These are phyloP conservation scores for Suillus bovinus DNA, from an alignment of 768 basidiomycete genomes.

Conservation along the genomic window DNA sequence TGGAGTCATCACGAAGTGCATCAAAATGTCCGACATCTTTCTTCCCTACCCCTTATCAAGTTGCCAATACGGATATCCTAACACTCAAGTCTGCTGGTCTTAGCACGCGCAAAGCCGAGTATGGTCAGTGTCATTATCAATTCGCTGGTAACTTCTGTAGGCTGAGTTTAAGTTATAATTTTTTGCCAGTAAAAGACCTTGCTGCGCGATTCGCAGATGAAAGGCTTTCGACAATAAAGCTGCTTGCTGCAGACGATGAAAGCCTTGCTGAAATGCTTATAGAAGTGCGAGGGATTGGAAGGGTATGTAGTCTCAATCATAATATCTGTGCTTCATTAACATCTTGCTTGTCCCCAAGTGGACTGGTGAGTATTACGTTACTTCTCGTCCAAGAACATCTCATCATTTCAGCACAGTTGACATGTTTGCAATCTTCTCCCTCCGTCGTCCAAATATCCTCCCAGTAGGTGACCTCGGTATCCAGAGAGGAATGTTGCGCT, in stretches of 20 bases:
- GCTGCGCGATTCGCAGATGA: constrained; percentile 82
- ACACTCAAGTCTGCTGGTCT: constrained; percentile 73
- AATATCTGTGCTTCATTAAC: constrained; percentile 3
- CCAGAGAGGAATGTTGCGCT: constrained; percentile 69
- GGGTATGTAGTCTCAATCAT: constrained; percentile 39
- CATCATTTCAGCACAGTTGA: constrained; percentile 52
- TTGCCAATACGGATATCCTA: constrained; percentile 57
- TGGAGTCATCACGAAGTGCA: constrained; percentile 12
- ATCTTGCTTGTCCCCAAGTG: constrained; percentile 40
- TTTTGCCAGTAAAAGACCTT: constrained; percentile 65
- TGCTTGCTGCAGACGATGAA: constrained; percentile 73
- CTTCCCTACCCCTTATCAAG: constrained; percentile 75
- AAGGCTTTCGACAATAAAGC: constrained; percentile 68
- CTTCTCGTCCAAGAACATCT: constrained; percentile 7
- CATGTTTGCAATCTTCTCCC: constrained; percentile 91
- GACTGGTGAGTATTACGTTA: constrained; percentile 49
- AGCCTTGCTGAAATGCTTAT: constrained; percentile 74
- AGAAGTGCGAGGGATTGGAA: constrained; percentile 78
- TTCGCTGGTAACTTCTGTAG: neutral
- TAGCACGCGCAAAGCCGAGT: constrained; percentile 86
- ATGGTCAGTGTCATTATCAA: constrained; percentile 49
- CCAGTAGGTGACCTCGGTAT: constrained; percentile 83
- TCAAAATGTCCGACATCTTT: constrained; percentile 34
- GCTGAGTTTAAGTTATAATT: neutral
- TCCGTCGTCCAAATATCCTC: constrained; percentile 81